These are phyloP conservation scores for Zygosaccharomyces pseudobailii DNA, from an alignment of 1,139 yeast genomes.

Conservation along the genomic window DNA sequence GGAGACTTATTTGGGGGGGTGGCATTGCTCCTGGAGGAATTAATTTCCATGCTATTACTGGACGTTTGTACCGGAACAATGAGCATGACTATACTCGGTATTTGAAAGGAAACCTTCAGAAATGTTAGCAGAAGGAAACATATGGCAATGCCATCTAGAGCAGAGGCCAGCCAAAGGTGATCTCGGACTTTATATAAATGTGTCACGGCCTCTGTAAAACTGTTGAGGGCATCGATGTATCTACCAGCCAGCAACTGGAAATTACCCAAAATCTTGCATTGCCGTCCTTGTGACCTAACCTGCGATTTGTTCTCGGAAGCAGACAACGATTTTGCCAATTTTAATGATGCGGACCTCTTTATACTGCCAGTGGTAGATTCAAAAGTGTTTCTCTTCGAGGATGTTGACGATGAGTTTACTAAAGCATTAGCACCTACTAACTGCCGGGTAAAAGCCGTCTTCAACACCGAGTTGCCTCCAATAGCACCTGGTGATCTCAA, in stretches of 20 bases:
- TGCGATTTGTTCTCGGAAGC: conserved; percentile 48
- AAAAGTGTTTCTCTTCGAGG: conserved; percentile 17
- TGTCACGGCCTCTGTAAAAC: conserved; percentile 66
- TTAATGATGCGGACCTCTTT: conserved; percentile 28
- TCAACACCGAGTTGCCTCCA: conserved; percentile 43
- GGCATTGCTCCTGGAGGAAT: conserved; percentile 24
- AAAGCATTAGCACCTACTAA: conserved; percentile 14
- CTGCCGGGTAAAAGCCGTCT: conserved; percentile 28
- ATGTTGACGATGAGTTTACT: conserved; percentile 6
- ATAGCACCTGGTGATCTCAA: conserved; percentile 68
- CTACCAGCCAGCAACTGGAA: conserved; percentile 78
- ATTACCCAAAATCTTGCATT: conserved; percentile 69
- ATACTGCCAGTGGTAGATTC: conserved; percentile 23
- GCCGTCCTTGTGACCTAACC: conserved; percentile 63
- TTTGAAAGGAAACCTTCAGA: conserved; percentile 53
- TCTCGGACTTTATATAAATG: conserved; percentile 63
- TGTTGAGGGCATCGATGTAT: conserved; percentile 60
- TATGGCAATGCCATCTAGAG: conserved; percentile 74
- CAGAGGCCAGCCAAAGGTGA: conserved; percentile 81
- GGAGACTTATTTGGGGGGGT: conserved; percentile 38
- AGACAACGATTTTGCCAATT: conserved; percentile 31
- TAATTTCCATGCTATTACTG: conserved; percentile 14
- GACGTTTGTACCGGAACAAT: conserved; percentile 30
- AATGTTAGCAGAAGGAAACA: conserved; percentile 58
- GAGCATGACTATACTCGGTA: conserved; percentile 47